These are phyloP conservation scores for Lentinus tigrinus DNA, from an alignment of 768 basidiomycete species.

Conservation along the genomic window DNA sequence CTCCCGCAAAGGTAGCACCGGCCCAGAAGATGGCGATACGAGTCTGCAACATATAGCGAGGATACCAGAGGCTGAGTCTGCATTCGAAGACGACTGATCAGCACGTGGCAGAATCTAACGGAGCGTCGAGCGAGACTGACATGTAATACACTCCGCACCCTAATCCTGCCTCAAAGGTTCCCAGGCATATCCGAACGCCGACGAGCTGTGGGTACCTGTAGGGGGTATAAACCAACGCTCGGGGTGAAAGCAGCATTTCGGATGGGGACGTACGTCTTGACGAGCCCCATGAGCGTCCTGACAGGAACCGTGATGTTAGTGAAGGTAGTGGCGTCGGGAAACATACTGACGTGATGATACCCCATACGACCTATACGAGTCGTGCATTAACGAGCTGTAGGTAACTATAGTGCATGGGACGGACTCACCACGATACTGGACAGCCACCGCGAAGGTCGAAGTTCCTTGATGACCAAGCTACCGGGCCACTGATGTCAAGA, in stretches of 20 bases:
- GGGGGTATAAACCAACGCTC: no score
- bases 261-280: constrained; percentile 45
- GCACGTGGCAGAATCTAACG: no score
- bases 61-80: constrained; percentile 26
- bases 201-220: constrained; percentile 1
- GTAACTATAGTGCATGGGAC: constrained; percentile 1
- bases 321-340: background rate
- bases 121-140: constrained; percentile 34
- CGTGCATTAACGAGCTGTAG: no score
- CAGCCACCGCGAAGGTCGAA: constrained; percentile 68
- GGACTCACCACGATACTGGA: constrained; percentile 56
- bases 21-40: constrained; percentile 27
- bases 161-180: constrained; percentile 66
- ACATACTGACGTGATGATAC: constrained; percentile 52
- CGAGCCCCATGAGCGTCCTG: constrained; percentile 63
- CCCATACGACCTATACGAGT: constrained; percentile 68
- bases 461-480: constrained; percentile 52
- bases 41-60: constrained; percentile 23
- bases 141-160: constrained; percentile 68
- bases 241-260: no score
- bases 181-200: constrained; percentile 34
- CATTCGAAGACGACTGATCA: background rate
- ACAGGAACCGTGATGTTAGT: background rate
- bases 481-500: no score
- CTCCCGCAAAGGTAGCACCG: constrained; percentile 20